Base-by-base conservation (phyloP, 164 flowering plant genomes). In the Protea cynaroides region DNA sequence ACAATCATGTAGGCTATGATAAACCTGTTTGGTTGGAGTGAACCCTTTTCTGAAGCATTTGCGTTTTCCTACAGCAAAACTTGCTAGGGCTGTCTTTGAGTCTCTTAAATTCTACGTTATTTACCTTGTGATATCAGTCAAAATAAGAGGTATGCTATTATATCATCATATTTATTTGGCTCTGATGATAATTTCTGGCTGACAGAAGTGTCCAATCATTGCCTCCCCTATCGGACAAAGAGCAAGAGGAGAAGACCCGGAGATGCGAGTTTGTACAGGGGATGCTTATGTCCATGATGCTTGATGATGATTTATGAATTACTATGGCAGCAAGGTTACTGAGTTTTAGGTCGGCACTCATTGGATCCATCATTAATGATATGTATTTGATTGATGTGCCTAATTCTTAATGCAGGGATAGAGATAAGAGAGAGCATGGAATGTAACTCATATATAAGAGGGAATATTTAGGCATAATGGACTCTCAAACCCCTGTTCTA, bases 201-300 rank as follows among this genome's bases (percentile, higher is more conserved):
- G 55, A 82, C 84, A 84, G 90, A 63, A 64, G 43, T 53, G 55
- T 61, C 50, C 67, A 68, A 13, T 61, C 62, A 19, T 44, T 69
- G 9, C 59, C 72, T 46, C 66, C 85, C 15, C 60, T 83, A 22
- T 74, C 86, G 19, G 81, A 78, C 59, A 71, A 75, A 71, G 85
- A 84, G 55, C 79, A 77, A 21, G 68, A 75, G 62, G 92, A 89
- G 83, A 84, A 67, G 80, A 75, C 84, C 21, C 75, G 61, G 65
- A 82, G 83, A 62, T 70, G 85, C 61, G 76, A 83, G 63, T 92
- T 89, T 72, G 82, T 81, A 47, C 90, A 74, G 67, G 88, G 81
- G 57, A 77, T 89, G 47, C 44, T 89, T 54, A 75, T 83, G 57
- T 91, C 94, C 57, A 83, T 87, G 69, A 73, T 90, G 57, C 67